phyloP scores from a whole-genome alignment of 2,329 filamentous ascomycete species.

The Tolypocladium paradoxum region DNA sequence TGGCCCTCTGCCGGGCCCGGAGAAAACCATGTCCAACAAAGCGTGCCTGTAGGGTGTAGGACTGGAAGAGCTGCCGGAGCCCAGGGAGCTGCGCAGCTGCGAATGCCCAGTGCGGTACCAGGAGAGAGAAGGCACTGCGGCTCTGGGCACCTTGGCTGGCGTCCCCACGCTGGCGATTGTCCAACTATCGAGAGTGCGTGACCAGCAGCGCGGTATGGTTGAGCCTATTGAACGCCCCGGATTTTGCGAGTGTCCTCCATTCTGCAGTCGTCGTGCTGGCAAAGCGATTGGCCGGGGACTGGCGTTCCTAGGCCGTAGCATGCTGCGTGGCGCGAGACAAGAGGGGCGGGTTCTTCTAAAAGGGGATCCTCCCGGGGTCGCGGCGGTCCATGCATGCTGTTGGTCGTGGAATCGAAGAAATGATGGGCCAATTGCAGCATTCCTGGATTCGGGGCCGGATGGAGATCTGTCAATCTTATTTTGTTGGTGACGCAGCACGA shows the following conservation, averaged over 20 bases:
- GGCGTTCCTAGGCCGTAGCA: not conserved
- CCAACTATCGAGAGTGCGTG: not conserved
- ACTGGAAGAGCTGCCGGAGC: no score
- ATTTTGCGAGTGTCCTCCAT: not conserved
- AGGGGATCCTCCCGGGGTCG: not conserved
- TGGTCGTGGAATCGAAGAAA: not conserved
- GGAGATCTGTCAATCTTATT: not conserved
- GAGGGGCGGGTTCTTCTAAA: not conserved
- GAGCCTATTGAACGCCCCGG: not conserved
- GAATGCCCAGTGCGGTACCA: not conserved
- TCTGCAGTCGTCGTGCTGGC: not conserved
- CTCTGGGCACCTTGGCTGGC: not conserved
- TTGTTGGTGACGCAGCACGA: not conserved
- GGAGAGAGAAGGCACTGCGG: not conserved
- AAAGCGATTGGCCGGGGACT: not conserved
- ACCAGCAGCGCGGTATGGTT: not conserved
- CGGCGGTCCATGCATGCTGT: not conserved
- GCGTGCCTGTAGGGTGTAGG: no score
- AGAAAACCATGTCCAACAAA: no score
- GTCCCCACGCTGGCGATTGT: not conserved
- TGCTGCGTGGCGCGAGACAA: not conserved
- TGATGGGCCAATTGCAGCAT: not conserved
- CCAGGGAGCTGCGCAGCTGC: no score
- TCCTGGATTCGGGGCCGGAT: not conserved
- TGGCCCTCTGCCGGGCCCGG: no score